Evolutionary conservation across 306 rosid genomes (phyloP).

Genomic region (Quercus wislizeni): DNA sequence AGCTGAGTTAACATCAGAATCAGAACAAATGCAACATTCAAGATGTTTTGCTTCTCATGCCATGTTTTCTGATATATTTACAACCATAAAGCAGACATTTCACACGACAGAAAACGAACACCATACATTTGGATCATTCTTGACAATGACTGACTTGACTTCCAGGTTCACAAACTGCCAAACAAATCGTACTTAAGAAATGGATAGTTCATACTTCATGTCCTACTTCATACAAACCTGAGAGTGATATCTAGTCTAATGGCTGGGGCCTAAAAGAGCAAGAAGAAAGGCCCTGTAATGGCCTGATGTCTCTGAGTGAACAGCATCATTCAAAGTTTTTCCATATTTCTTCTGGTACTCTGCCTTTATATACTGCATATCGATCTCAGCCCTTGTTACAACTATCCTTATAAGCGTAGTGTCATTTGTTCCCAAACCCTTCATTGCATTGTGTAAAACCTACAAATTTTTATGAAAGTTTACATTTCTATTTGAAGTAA

Average conservation of each 20-base stretch:
- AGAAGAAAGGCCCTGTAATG: slow-evolving; percentile 42
- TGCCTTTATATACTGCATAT: slow-evolving; percentile 44
- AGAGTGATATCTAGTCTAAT: background rate
- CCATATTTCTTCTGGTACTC: slow-evolving; percentile 33
- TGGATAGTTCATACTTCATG: background rate
- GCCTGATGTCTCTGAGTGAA: slow-evolving; percentile 47
- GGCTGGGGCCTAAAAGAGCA: slow-evolving; percentile 31
- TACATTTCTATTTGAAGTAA: background rate
- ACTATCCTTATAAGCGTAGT: slow-evolving; percentile 24
- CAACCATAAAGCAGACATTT: background rate
- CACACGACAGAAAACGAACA: background rate
- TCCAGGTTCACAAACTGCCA: background rate
- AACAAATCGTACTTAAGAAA: background rate
- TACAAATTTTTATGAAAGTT: slow-evolving; percentile 1
- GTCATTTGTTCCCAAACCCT: slow-evolving; percentile 52
- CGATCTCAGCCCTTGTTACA: slow-evolving; percentile 44
- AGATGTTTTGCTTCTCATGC: background rate
- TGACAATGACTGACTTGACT: background rate
- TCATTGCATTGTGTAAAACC: slow-evolving; percentile 43
- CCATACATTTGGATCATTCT: background rate
- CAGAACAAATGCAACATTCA: no score
- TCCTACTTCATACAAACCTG: background rate
- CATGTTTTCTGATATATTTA: background rate
- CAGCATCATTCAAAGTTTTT: slow-evolving; percentile 36
- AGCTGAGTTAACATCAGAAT: no score